Evolutionary conservation across 371 early-diverging fungal species (phyloP), one percentile per base, ranked within the genome.

Genomic region (Gilbertella persicaria): DNA sequence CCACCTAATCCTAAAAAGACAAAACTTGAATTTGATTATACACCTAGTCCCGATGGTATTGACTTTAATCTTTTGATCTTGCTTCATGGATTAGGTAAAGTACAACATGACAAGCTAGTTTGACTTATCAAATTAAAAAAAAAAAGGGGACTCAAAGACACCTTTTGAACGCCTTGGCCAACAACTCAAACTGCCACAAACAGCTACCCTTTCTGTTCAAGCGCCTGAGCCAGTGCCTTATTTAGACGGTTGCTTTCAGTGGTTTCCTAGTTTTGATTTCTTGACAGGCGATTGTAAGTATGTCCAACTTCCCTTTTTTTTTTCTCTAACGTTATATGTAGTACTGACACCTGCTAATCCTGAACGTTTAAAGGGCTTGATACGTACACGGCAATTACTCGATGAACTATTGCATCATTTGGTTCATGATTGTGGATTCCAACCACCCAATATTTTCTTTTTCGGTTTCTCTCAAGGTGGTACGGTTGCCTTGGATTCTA

Each of bases 391-490:
- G 9, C 39, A 50, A 29, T 21, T 64, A 25, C 50, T 78, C 52
- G 40, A 58, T 13, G 73, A 70, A 30, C 50, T 84, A 5, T 28
- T 72, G 4, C 52, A 64, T 4, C 82, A 84, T 47, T 50, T 79
- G 10, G 57, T 73, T n/a, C 40, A 64, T 5, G 50, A 79, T 20
- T 80, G 76, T 52, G 65, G 66, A 12, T 84, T 74, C 46, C 58
- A 64, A 10, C 58, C 75, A 3, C 62, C 71, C 21, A 63, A 73
- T 13, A 80, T 88, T 38, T 77, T 82, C 33, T 49, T 90, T 4
- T 82, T 91, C 62, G 91, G 91, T 0, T 91, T 91, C 62, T 83
- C 87, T 1, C 88, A 91, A 47, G 91, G 91, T 37, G 91, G 79
- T 0, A 71, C 79, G 1, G 76, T 83, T 12, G 88, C 88, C 16